These are phyloP conservation scores for Tuber microsphaerosporum DNA, from an alignment of 495 filamentous ascomycete genomes.

Conservation along the genomic window DNA sequence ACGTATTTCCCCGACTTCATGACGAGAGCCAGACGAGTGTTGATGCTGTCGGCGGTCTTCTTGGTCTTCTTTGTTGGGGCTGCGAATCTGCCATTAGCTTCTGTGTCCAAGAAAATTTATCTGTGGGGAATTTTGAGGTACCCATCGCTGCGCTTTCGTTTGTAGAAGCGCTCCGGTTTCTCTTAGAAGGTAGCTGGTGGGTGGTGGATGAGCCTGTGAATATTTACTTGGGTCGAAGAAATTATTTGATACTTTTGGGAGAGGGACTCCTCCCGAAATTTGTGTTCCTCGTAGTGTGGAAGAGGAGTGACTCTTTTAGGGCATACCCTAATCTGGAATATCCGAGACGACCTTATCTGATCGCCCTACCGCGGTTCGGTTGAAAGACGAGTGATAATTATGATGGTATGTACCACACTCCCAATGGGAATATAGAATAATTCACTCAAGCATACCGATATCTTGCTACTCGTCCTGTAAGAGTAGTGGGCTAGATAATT, in stretches of 20 bases:
- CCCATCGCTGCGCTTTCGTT: constrained; percentile 39
- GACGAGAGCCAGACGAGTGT: constrained; percentile 68
- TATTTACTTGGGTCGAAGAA: not conserved
- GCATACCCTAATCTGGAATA: not conserved
- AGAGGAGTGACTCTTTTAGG: not conserved
- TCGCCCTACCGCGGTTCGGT: not conserved
- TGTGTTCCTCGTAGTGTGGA: not conserved
- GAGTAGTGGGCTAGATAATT: not conserved
- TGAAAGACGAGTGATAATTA: not conserved
- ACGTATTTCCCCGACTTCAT: constrained; percentile 88
- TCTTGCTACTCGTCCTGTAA: not conserved
- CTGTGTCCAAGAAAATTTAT: not conserved
- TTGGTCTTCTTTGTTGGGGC: constrained; percentile 84
- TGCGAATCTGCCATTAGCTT: constrained; percentile 49
- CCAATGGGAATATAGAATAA: not conserved
- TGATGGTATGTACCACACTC: not conserved
- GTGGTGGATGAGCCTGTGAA: not conserved
- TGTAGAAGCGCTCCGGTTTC: constrained; percentile 32
- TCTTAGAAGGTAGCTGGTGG: constrained; percentile 7
- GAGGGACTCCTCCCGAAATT: not conserved
- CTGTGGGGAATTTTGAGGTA: constrained; percentile 9
- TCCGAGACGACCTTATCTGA: not conserved
- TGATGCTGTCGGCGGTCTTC: constrained; percentile 86
- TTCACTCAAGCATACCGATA: not conserved
- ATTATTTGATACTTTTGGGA: not conserved